phyloP scores from a whole-genome alignment of 2,329 filamentous ascomycete genomes.

The Penicillium sp. region DNA sequence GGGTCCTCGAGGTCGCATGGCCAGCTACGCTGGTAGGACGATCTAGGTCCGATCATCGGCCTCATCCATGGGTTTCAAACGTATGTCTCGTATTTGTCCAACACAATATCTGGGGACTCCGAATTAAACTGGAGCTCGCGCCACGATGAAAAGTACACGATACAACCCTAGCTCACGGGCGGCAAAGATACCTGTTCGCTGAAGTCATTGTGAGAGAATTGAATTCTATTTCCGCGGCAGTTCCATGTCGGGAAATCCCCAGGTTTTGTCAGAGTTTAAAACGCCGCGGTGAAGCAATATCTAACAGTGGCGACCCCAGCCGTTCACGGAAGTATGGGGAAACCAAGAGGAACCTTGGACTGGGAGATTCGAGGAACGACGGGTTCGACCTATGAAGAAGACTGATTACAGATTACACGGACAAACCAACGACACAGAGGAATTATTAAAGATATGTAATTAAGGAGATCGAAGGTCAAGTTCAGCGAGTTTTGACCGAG shows the following conservation, averaged over 20 bases:
- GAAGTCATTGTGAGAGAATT: background rate
- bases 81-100: background rate
- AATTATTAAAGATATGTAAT: background rate
- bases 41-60: constrained; percentile 3
- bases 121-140: background rate
- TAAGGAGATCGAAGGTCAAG: background rate
- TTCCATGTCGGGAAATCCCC: background rate
- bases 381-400: background rate
- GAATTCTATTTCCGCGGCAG: background rate
- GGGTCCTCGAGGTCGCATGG: background rate
- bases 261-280: background rate
- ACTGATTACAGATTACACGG: background rate
- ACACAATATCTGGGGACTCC: background rate
- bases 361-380: background rate
- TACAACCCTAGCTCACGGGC: background rate
- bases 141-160: background rate
- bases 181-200: background rate
- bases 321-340: background rate
- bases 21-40: background rate
- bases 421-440: background rate
- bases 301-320: constrained; percentile 5
- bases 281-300: background rate
- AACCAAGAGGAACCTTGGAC: background rate
- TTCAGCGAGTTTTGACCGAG: constrained; percentile 27
- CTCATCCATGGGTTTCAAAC: background rate